Base-by-base conservation (phyloP, 1,284 basidiomycete species). In the Irpex sp. region DNA sequence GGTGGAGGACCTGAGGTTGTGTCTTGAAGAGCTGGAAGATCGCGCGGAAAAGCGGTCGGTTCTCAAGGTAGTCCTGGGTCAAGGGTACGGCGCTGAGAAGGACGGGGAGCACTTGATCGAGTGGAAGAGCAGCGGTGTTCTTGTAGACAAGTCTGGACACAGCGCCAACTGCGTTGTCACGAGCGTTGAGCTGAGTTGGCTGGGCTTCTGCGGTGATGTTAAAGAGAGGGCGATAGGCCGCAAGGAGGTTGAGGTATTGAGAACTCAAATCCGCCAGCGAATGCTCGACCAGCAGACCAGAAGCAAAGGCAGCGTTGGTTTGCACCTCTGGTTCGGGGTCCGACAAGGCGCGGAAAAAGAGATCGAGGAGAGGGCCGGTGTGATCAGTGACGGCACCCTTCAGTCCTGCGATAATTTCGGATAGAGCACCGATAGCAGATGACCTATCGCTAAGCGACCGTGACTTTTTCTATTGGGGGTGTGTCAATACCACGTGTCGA, bases 151-250 rank as follows among this genome's bases (percentile, higher is more conserved):
- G 85, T 36, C 97, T 89, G 4, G 88, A 88, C 61, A 99, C 90
- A 57, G 96, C 94, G 61, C 97, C 97, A 36, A 92, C 87, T 9
- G 97, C 97, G 75, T 99, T 99, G 78, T 99, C 97, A 65, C 91
- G 91, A 17, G 96, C 96, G 71, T 96, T 96, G 67, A 92, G 78
- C 56, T 84, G 82, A 8, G 92, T 79, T 26, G 55, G 17, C 4
- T 87, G 76, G 5, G 88, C 75, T 63, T 88, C 85, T 8, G 86
- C 79, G 2, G 85, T 70, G 58, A 92, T 83, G 58, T 83, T 78
- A 78, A 99, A 99, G 69, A 97, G 83, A 5, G 93, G 92, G 57
- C 87, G 90, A 58, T 99, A 87, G 3, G 90, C 89, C 54, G 80
- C 79, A 59, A 99, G 90, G 60, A 99, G 83, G 67, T 84, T 85